Evolutionary conservation across 768 basidiomycete species (phyloP), one percentile per base, ranked within the genome.

Genomic region (Mycena metata): DNA sequence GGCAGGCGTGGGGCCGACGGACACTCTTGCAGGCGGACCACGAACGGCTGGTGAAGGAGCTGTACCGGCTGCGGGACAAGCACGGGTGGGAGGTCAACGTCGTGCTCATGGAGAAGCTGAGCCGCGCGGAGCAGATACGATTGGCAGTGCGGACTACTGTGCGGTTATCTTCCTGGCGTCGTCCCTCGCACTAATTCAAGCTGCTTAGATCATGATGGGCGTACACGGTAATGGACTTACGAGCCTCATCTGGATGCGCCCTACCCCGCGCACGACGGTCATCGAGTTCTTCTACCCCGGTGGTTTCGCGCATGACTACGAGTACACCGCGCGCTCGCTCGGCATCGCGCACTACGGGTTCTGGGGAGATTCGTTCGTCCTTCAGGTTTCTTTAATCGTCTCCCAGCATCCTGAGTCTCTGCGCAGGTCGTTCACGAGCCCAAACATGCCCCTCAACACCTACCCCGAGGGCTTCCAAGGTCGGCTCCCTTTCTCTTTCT

Each of bases 141-240:
- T 79, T 98, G 3, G 91, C 96, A 9, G 93, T 90, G 2, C 84
- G 94, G 67, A 95, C 96, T 5, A 98, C 96, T 58, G 94, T 96
- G 76, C 72, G 90, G 78, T 33, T 19, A 69, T 12, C 59, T 39
- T 60, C 43, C 50, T 15, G 9, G 23, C 30, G 33, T 19, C 54
- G 33, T 33, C 10, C 12, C 23, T 5, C 3, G 46, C 19, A 23
- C 30, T 51, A 30, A 52, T 36, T 70, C n/a, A 55, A 12, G 26
- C 16, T 12, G 39, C 5, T 35, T 68, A 97, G 96, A 94, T 97
- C 72, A 87, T 97, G 90, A 91, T 96, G 87, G 96, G 96, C 59
- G 92, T 97, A 19, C 96, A 97, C 74, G 96, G 96, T 13, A 98
- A 98, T 76, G 96, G 94, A 41, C 77, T 98, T 41, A 96, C 95